These are phyloP conservation scores for Vigna mungo DNA, from an alignment of 306 rosid genomes.

Conservation along the genomic window DNA sequence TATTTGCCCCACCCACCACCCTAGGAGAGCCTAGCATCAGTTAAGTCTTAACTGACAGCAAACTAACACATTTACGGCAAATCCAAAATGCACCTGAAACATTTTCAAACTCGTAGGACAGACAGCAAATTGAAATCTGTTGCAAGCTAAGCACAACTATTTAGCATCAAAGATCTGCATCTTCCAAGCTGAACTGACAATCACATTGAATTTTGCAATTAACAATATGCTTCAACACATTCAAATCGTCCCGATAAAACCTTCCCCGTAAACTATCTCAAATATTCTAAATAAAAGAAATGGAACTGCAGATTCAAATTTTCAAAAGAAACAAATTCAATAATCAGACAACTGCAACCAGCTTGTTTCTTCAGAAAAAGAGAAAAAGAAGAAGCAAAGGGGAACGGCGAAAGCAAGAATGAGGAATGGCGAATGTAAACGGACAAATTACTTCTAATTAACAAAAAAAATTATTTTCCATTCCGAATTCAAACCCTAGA, in stretches of 20 bases:
- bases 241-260: conserved; percentile 26
- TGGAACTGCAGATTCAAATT: conserved; percentile 29
- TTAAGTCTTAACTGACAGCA: not conserved
- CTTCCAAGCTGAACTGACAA: conserved; percentile 19
- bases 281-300: not conserved
- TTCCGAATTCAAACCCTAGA: conserved; percentile 56
- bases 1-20: not conserved
- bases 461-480: conserved; percentile 16
- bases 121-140: not conserved
- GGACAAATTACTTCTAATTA: conserved; percentile 8
- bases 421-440: not conserved
- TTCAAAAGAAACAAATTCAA: conserved; percentile 14
- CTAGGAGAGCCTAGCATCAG: not conserved
- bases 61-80: conserved; percentile 7
- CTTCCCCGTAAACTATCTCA: conserved; percentile 18
- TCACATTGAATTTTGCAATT: conserved; percentile 32
- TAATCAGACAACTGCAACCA: conserved; percentile 27
- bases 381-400: not conserved
- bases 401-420: conserved; percentile 8
- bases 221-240: not conserved
- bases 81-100: conserved; percentile 18
- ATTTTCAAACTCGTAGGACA: conserved; percentile 11
- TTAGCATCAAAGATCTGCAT: conserved; percentile 8
- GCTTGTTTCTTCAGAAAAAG: not conserved
- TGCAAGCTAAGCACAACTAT: not conserved